Base-by-base conservation (phyloP, 768 basidiomycete genomes). In the Amanita molliuscula region DNA sequence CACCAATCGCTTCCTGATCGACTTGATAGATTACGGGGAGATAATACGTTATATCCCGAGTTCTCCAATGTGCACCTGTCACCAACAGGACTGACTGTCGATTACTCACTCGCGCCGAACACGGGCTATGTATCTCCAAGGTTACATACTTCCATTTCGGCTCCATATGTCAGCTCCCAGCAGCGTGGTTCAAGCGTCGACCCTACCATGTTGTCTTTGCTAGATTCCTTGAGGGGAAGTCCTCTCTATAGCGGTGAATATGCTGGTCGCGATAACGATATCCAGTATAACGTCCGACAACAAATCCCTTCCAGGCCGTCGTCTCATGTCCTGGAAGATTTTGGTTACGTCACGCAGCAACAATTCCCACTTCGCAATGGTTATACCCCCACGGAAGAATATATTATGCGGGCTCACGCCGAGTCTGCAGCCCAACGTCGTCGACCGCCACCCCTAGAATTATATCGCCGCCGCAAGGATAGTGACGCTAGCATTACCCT, bases 381-480 rank as follows among this genome's bases (percentile, higher is more conserved):
- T 1, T 87, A 79, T 54, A 87, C 84, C 0, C 69, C 81, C 1
- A 70, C 83, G 0, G 84, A 87, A 59, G 78, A 82, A 61, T 74
- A 77, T 53, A 78, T 86, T 44, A 74, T 87, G 59, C 81, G 79
- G 63, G 53, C 81, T 63, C 67, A 73, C 63, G 61, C 69, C 3
- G 67, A 73, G 51, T 61, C 58, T 11, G 53, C 62, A 23, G 55
- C 58, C 7, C 54, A 56, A 47, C 54, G 64, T 7, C 61, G 68
- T 6, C 60, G 67, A 6, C 70, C 68, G 25, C 59, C 63, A 5
- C 68, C 69, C 42, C 57, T 72, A 33, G 65, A 69, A 51, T 55
- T 71, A 15, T 54, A 56, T 40, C 52, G 53, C 46, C 54, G 58
- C 1, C 57, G 57, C 20, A 55, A 59, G 33, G 57, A 56, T 20